A percentile compares a stretch with the other conserved stretches of the same genome.
Evolutionary conservation across 139 green algal genomes (phyloP).

Genomic region (Picochlorum sp.): DNA sequence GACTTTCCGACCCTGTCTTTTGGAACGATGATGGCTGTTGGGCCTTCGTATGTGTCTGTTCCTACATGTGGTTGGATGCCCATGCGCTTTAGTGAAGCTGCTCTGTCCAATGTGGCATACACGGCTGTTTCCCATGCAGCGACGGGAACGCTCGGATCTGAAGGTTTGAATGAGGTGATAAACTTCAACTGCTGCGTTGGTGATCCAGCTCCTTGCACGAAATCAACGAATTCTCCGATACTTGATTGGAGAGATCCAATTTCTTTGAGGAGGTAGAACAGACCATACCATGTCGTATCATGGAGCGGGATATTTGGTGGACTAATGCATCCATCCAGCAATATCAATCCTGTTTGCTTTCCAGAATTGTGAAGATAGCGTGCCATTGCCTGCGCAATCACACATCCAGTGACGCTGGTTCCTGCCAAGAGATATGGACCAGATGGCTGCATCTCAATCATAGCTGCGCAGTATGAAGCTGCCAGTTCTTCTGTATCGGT

Average conservation of each 20-base stretch:
- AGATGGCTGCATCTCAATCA: conserved; percentile 38
- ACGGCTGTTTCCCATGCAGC: conserved; percentile 36
- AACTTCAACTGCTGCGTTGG: conserved; percentile 31
- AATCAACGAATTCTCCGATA: conserved; percentile 44
- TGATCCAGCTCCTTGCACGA: conserved; percentile 15
- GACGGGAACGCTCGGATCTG: conserved; percentile 18
- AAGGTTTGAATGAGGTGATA: conserved; percentile 27
- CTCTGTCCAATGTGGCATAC: conserved; percentile 31
- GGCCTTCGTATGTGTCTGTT: conserved; percentile 30
- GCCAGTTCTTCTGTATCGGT: conserved; percentile 19
- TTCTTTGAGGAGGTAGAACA: conserved; percentile 40
- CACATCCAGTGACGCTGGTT: conserved; percentile 31
- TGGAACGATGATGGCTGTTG: conserved; percentile 44
- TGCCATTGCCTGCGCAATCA: conserved; percentile 40
- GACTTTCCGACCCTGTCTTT: conserved; percentile 39
- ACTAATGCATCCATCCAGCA: conserved; percentile 51
- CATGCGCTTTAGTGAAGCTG: conserved; percentile 23
- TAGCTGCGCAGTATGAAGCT: conserved; percentile 13
- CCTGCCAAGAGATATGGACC: conserved; percentile 54
- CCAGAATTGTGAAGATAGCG: conserved; percentile 24
- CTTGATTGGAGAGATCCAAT: conserved; percentile 29
- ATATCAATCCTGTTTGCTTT: conserved; percentile 35
- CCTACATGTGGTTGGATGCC: neutral
- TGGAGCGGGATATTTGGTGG: conserved; percentile 25
- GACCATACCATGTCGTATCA: conserved; percentile 39